Conservation (phyloP, 768 basidiomycete genomes). For the Mycena olivaceomarginata region DNA sequence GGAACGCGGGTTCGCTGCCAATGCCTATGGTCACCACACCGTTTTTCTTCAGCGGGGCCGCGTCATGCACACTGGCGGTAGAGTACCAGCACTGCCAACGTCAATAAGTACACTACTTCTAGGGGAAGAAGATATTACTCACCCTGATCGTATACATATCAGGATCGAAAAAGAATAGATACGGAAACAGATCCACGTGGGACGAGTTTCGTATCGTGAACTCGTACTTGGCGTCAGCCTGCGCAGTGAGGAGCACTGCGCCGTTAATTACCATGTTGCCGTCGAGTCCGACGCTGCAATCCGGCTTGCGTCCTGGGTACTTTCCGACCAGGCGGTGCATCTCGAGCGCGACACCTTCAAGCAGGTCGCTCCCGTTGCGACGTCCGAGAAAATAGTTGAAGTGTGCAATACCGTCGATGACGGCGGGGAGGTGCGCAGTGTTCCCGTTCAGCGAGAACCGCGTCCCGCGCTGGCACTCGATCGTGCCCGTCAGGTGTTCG, state of each 20-base stretch:
- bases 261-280: slow-evolving; percentile 7
- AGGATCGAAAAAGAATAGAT: slow-evolving; percentile 29
- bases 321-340: slow-evolving; percentile 10
- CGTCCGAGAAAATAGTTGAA: slow-evolving; percentile 11
- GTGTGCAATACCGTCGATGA: neutral
- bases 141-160: slow-evolving; percentile 3
- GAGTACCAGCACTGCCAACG: neutral
- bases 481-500: neutral
- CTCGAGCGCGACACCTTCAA: slow-evolving; percentile 16
- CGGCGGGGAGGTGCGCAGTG: neutral
- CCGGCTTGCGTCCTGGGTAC: neutral
- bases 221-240: slow-evolving; percentile 9
- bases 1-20: neutral
- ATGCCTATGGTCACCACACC: neutral
- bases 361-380: neutral
- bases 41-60: neutral
- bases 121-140: neutral
- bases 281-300: neutral
- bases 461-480: neutral
- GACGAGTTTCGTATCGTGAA: slow-evolving; percentile 13
- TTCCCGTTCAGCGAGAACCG: neutral
- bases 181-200: slow-evolving; percentile 7
- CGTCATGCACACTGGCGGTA: neutral
- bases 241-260: neutral
- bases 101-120: neutral